Evolutionary conservation across 2,329 filamentous ascomycete species (phyloP).

Genomic region (Diaporthe vexans): DNA sequence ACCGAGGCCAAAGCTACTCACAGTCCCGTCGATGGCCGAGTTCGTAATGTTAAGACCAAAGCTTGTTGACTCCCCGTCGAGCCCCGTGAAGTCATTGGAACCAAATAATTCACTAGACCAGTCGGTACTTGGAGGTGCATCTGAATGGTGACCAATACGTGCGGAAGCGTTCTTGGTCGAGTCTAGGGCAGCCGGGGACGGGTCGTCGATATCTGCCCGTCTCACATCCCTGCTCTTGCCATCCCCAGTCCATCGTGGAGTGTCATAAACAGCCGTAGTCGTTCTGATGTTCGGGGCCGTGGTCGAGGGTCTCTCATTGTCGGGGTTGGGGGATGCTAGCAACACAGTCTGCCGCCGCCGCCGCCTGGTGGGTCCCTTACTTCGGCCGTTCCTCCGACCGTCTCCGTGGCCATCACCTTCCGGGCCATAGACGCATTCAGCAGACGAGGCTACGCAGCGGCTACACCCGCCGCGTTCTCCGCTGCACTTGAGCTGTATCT

Average conservation of each 20-base stretch:
- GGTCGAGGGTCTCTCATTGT: background rate
- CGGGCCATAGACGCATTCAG: background rate
- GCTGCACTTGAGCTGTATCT: conserved; percentile 22
- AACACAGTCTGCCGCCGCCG: conserved; percentile 14
- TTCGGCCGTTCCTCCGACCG: background rate
- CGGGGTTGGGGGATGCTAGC: background rate
- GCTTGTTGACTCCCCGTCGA: background rate
- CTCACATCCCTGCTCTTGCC: background rate
- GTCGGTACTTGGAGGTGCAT: conserved; percentile 3
- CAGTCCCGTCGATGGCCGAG: background rate
- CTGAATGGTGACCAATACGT: background rate
- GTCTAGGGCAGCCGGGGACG: background rate
- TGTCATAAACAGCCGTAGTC: background rate
- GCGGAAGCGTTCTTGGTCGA: background rate
- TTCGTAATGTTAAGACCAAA: background rate
- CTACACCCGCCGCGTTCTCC: conserved; percentile 14
- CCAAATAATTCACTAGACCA: background rate
- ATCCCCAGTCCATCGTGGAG: background rate
- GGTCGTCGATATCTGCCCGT: background rate
- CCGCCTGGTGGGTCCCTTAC: background rate
- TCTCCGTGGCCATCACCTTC: background rate
- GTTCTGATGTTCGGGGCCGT: background rate
- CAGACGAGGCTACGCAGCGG: conserved; percentile 14
- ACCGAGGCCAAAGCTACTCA: background rate
- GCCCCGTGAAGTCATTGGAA: background rate